Evolutionary conservation across 2,329 filamentous ascomycete species (phyloP), one percentile per base, ranked within the genome.

Genomic region (Clarireedia homoeocarpa): DNA sequence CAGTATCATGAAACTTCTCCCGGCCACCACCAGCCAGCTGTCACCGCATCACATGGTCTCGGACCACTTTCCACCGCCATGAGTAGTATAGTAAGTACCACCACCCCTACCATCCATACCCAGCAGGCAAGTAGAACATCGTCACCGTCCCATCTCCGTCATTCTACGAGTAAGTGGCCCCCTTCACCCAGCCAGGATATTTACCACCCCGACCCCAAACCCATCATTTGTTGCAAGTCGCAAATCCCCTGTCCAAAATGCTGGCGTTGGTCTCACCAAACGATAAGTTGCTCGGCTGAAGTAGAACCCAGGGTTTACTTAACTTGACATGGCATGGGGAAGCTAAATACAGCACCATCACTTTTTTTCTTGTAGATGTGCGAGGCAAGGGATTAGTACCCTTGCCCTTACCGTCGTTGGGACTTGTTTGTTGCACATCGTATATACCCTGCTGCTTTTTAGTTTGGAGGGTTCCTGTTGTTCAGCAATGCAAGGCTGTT

Each of bases 191-290:
- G 30, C 30, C 30, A 34, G 30, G 30, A 34, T 34, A 27, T 6
- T 5, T 27, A 3, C n/a, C n/a, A 27, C n/a, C 20, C 9, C 45
- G n/a, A 47, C 9, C 39, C 23, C 14, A 7, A 7, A 27, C 4
- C 14, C 23, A 40, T 27, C 36, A 30, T 52, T 27, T 52, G 50
- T 52, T 52, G 50, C 50, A 52, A 39, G 26, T 52, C 50, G 17
- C 30, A 51, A 15, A 27, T 27, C 15, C 50, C 50, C 27, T 45
- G 50, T 45, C 30, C 23, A 36, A 34, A n/a, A 30, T 36, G 24
- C 15, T 6, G 15, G 20, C 15, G 17, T 46, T 46, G 23, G 17
- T 46, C 42, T 46, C 20, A 46, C 42, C 20, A 12, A 20, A 42
- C n/a, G 14, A 17, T 14, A 15, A 7, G 39, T n/a, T 40, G 17